Conservation (phyloP, 2,329 filamentous ascomycete species). For the Hymenoscyphus infarciens region DNA sequence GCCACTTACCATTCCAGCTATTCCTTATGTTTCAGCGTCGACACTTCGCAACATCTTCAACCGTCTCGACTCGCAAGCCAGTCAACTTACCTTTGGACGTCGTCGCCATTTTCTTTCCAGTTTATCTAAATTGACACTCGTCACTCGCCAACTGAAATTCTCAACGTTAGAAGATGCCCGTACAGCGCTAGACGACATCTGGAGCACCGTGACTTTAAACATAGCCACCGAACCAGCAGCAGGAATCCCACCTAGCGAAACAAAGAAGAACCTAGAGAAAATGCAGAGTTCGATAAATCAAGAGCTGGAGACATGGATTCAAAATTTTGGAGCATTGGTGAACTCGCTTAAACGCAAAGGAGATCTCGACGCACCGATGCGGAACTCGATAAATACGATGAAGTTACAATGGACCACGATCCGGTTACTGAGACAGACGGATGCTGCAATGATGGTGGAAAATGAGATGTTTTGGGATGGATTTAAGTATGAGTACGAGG, state of each 20-base stretch:
- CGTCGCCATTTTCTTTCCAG: neutral
- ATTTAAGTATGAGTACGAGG: conserved; percentile 9
- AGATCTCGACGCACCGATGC: neutral
- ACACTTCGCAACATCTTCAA: conserved; percentile 18
- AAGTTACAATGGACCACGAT: conserved; percentile 6
- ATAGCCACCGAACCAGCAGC: neutral
- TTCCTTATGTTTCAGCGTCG: conserved; percentile 15
- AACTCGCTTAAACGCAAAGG: neutral
- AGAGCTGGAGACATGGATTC: neutral
- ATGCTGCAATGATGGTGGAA: neutral
- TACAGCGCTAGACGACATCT: conserved; percentile 11
- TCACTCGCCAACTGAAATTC: neutral
- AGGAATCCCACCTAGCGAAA: neutral
- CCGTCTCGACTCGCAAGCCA: conserved; percentile 18
- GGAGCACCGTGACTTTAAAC: neutral
- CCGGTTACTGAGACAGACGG: neutral
- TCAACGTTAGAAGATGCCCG: conserved; percentile 11
- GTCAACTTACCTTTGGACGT: conserved; percentile 5
- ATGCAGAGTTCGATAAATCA: neutral
- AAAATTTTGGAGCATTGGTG: neutral
- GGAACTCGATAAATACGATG: conserved; percentile 6
- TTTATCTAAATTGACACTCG: neutral
- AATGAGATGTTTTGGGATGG: conserved; percentile 15
- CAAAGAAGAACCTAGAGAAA: neutral
- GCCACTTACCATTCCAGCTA: neutral